Conservation (phyloP, 2,329 filamentous ascomycete genomes). For the Penicillium psychrosexuale region DNA sequence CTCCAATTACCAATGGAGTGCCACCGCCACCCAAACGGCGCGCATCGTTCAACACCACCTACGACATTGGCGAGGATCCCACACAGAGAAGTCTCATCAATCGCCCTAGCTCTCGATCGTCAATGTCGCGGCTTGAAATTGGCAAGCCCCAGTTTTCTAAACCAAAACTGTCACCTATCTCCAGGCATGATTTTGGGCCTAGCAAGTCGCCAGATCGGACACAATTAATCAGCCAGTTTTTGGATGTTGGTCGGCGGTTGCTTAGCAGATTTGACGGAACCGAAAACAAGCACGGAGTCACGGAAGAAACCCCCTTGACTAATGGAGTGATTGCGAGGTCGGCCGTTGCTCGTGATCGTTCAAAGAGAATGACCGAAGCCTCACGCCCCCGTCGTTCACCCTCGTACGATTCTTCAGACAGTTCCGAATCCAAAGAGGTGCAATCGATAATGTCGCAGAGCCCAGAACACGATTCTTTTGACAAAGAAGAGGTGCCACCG, state of each 20-base stretch:
- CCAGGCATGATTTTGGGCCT: slow-evolving; percentile 6
- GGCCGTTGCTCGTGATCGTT: slow-evolving; percentile 31
- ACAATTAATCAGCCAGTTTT: slow-evolving; percentile 38
- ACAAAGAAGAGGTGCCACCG: slow-evolving; percentile 29
- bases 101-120: slow-evolving; percentile 44
- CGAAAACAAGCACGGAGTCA: slow-evolving; percentile 17
- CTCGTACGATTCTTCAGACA: slow-evolving; percentile 23
- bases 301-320: slow-evolving; percentile 14
- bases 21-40: slow-evolving; percentile 41
- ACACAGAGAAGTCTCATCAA: slow-evolving; percentile 42
- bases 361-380: slow-evolving; percentile 26
- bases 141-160: slow-evolving; percentile 37
- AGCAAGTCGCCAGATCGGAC: slow-evolving; percentile 33
- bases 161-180: slow-evolving; percentile 19
- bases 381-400: slow-evolving; percentile 15
- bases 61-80: slow-evolving; percentile 53
- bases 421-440: slow-evolving; percentile 21
- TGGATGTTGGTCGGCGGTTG: slow-evolving; percentile 39
- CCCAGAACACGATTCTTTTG: slow-evolving; percentile 25
- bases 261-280: slow-evolving; percentile 33
- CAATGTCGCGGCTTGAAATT: slow-evolving; percentile 42
- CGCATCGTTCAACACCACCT: slow-evolving; percentile 54
- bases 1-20: slow-evolving; percentile 28
- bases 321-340: slow-evolving; percentile 30
- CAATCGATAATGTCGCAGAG: slow-evolving; percentile 20